Base-by-base conservation (phyloP, 2,329 filamentous ascomycete genomes). In the Aspergillus sp. region DNA sequence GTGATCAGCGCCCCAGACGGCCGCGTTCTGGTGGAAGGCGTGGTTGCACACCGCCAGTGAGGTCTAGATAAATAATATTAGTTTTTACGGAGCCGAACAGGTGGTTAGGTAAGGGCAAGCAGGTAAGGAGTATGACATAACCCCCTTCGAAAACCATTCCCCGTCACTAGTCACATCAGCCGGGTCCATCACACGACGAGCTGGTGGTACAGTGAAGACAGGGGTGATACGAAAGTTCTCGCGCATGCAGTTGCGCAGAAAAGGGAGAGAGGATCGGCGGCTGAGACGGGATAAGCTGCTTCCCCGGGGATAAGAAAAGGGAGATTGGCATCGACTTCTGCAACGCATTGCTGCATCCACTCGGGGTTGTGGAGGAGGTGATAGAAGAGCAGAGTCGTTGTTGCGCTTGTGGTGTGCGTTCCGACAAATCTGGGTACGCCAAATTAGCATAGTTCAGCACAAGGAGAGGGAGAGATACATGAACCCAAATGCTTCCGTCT, bases 401-500 rank as follows among this genome's bases (percentile, higher is more conserved):
- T 75, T 1, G 69, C 72, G 43, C 67, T 70, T 17, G 73, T 76
- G 1, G 74, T 76, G 57, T 76, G 73, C 7, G 71, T 72, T 8
- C 74, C 74, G 13, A 74, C 74, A 54, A 77, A 73, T 22, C 72
- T 75, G 15, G 71, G 63, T 68, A 64, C 17, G 47, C 17, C n/a
- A 49, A 25, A 25, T 23, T 8, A 17, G 6, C 47, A 9, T 28
- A 25, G 47, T 30, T 15, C 19, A n/a, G n/a, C 4, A 28, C 25
- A 28, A 5, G n/a, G 28, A 13, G 3, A 28, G 0, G 3, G 7
- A 15, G 19, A 22, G 28, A 9, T 66, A 76, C 74, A 78, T 76
- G 53, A 77, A 75, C 1, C 72, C 76, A 65, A 77, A 78, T 3
- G 74, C 74, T 52, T 78, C 74, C 0, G 75, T 72, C 54, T 75